These are phyloP conservation scores for Coniochaeta sp. DNA, from an alignment of 2,329 filamentous ascomycete species.

Conservation along the genomic window DNA sequence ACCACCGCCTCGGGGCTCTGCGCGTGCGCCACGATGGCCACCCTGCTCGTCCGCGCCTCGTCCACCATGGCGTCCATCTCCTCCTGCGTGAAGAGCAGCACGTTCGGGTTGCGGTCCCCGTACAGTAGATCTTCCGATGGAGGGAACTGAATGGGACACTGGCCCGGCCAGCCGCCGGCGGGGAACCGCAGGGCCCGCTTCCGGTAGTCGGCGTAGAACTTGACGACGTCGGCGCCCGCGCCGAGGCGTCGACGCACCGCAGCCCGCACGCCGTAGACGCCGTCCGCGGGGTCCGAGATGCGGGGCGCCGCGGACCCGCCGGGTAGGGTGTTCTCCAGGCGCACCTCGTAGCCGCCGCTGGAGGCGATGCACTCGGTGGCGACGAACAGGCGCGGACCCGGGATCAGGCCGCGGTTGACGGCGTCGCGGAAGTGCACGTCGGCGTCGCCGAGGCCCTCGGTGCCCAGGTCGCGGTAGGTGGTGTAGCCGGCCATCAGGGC, in stretches of 20 bases:
- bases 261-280: slow-evolving; percentile 33
- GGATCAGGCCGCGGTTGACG: slow-evolving; percentile 44
- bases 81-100: slow-evolving; percentile 36
- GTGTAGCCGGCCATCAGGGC: slow-evolving; percentile 52
- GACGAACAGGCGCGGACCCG: slow-evolving; percentile 48
- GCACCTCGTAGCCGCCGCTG: slow-evolving; percentile 40
- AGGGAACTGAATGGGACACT: slow-evolving; percentile 22
- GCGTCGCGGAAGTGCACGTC: slow-evolving; percentile 45
- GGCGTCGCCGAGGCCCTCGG: slow-evolving; percentile 40
- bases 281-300: slow-evolving; percentile 38
- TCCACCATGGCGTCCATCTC: slow-evolving; percentile 43
- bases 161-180: slow-evolving; percentile 11
- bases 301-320: slow-evolving; percentile 20
- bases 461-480: slow-evolving; percentile 49
- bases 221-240: slow-evolving; percentile 42
- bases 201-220: slow-evolving; percentile 44
- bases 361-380: slow-evolving; percentile 43
- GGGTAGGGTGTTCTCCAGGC: slow-evolving; percentile 34
- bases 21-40: slow-evolving; percentile 36
- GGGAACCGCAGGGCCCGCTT: slow-evolving; percentile 36
- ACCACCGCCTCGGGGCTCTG: slow-evolving; percentile 31
- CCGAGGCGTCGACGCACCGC: slow-evolving; percentile 38
- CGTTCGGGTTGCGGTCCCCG: slow-evolving; percentile 27
- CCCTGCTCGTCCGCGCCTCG: slow-evolving; percentile 31
- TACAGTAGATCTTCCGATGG: slow-evolving; percentile 18